Evolutionary conservation across 331 rosid genomes (phyloP), one percentile per base, ranked within the genome.

Genomic region (Rosa hybrid): DNA sequence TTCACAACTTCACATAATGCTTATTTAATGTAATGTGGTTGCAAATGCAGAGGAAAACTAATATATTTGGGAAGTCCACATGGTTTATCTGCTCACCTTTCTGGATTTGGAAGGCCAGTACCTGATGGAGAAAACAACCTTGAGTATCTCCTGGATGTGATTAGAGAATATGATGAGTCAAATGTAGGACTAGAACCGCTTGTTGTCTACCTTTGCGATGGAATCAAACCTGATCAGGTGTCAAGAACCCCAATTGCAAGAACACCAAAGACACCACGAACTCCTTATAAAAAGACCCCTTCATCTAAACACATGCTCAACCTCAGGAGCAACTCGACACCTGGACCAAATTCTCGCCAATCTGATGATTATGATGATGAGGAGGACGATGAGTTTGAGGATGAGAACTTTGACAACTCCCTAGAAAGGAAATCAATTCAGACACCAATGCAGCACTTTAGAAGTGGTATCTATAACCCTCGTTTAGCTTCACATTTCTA

Each of bases 401-500:
- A 89, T 3, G 91, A 87, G 14, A 75, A 84, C 59, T 92, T 90
- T 7, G 94, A 92, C 74, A 86, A 87, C 83, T 94, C 98, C 18
- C 87, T 94, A 18, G 94, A 83, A 71, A 89, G 98, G 76, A 91
- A 79, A 80, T 72, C 88, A 62, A 79, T 77, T 73, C 87, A 69
- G 1, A 87, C 95, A 23, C 87, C 92, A 46, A 84, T 90, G 86
- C 76, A 59, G 42, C 70, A 64, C 21, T 68, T 16, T 46, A 70
- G 45, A 27, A 89, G 92, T 67, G 88, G 95, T 57, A 88, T 85
- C 72, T 80, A 86, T 41, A 75, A 82, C 57, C 91, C 94, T 56
- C 92, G 88, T 57, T 83, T 94, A 78, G 98, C 97, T 75, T 91
- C 97, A 60, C 89, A 94, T 1, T 94, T 94, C 86, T 94, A 94